A percentile compares a stretch with the other conserved stretches of the same genome.
Evolutionary conservation across 768 basidiomycete species (phyloP).

Genomic region (Chalciporus pseudorubinellus): DNA sequence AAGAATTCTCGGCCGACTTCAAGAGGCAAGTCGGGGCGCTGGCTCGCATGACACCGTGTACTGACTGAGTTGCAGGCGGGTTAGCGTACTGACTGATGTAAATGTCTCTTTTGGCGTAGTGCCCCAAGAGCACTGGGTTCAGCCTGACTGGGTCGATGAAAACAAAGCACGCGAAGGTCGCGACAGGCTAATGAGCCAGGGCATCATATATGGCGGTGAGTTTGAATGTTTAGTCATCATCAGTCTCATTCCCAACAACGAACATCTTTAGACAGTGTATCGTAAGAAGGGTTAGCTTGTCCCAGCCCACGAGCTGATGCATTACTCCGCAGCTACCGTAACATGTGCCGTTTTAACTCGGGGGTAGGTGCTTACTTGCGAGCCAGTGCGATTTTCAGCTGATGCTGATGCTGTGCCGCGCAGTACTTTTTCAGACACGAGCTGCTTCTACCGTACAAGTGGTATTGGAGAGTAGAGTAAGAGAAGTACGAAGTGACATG

Average conservation of each 20-base stretch:
- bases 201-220: slow-evolving; percentile 51
- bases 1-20: slow-evolving; percentile 53
- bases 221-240: slow-evolving; percentile 6
- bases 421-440: slow-evolving; percentile 58
- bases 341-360: slow-evolving; percentile 77
- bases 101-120: slow-evolving; percentile 56
- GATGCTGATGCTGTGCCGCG: slow-evolving; percentile 9
- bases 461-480: slow-evolving; percentile 63
- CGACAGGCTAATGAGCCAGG: slow-evolving; percentile 46
- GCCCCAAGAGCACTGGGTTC: slow-evolving; percentile 62
- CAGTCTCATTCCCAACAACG: slow-evolving; percentile 1
- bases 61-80: slow-evolving; percentile 30
- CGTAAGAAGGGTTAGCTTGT: slow-evolving; percentile 30
- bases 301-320: neutral
- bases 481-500: slow-evolving; percentile 12
- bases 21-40: slow-evolving; percentile 33
- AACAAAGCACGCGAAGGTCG: slow-evolving; percentile 51
- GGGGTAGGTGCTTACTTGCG: slow-evolving; percentile 41
- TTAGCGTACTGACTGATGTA: slow-evolving; percentile 38
- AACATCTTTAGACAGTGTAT: slow-evolving; percentile 38
- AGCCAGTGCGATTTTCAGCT: neutral
- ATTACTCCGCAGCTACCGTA: slow-evolving; percentile 48
- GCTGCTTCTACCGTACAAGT: slow-evolving; percentile 50
- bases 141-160: slow-evolving; percentile 75
- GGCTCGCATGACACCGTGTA: neutral